Evolutionary conservation across 805 yeast genomes (phyloP).

Genomic region (Pichia manshurica): DNA sequence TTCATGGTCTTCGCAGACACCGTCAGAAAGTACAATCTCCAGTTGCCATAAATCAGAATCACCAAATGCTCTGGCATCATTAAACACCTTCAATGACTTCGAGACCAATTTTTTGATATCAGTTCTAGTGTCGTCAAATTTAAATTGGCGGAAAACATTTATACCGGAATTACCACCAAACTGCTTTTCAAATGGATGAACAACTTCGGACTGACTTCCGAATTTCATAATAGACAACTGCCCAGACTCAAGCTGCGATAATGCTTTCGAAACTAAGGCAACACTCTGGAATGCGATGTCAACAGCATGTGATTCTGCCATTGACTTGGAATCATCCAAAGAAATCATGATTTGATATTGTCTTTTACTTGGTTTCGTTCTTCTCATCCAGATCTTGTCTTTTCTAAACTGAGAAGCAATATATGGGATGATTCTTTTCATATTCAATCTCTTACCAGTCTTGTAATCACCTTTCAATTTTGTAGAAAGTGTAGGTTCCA

Average conservation of each 20-base stretch:
- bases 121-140: conserved; percentile 82
- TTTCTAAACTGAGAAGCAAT: conserved; percentile 96
- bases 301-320: conserved; percentile 89
- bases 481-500: conserved; percentile 96
- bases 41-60: conserved; percentile 81
- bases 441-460: conserved; percentile 93
- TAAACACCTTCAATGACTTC: conserved; percentile 68
- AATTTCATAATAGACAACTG: conserved; percentile 85
- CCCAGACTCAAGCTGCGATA: conserved; percentile 92
- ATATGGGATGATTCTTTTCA: conserved; percentile 96
- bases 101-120: conserved; percentile 71
- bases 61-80: conserved; percentile 40
- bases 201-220: conserved; percentile 77
- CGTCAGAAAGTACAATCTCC: conserved; percentile 90
- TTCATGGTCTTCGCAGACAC: conserved; percentile 94
- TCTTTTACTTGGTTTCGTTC: conserved; percentile 96
- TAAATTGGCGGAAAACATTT: conserved; percentile 78
- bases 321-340: conserved; percentile 94
- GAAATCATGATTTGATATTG: conserved; percentile 97
- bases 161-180: conserved; percentile 83
- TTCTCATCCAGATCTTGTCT: conserved; percentile 96
- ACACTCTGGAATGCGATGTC: conserved; percentile 92
- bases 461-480: conserved; percentile 92
- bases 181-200: conserved; percentile 85
- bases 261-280: conserved; percentile 87